Evolutionary conservation across 176 grass and related monocot species (phyloP), one percentile per base, ranked within the genome.

Genomic region (Coix lacrymajobi): DNA sequence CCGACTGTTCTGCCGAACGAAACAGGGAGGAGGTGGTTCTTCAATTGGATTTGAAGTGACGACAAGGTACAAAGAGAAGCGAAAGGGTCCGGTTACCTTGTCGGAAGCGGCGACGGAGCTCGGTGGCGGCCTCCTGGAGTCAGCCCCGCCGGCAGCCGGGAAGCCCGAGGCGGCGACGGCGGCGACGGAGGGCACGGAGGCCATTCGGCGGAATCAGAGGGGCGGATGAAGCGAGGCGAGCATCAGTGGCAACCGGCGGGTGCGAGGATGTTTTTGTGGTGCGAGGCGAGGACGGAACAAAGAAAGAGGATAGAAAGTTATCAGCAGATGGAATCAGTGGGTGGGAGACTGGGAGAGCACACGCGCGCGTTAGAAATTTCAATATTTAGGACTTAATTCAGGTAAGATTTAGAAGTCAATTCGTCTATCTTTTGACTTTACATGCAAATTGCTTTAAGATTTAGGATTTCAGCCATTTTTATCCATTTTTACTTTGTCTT

Each of bases 181-280:
- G 54, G 77, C 64, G 44, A 89, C 51, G 63, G 71, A 89, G 7
- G 77, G 87, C 33, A 64, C 68, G 34, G 78, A 89, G 1, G 88
- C 64, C 88, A 89, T 89, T 63, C 1, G 41, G 10, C 22, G 52
- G 29, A 32, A 56, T 88, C 57, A 73, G 66, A 58, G 52, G 58
- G 30, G 38, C 65, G 56, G n/a, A 24, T 33, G 15, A 2, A 48
- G 44, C 24, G 20, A 54, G 31, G n/a, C 39, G 17, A 78, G 70
- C 87, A 89, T 89, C 69, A 51, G 45, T 11, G 11, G 71, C 38
- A 41, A 46, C 4, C 7, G 48, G n/a, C n/a, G 24, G 39, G 5
- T 7, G 46, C 22, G 33, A 22, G 36, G 7, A 64, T 30, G 62
- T 17, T 17, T 61, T 46, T 86, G 76, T 64, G 84, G 76, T 51